phyloP scores from a whole-genome alignment of 345 rosid genomes.

The Eucalyptus cloeziana region DNA sequence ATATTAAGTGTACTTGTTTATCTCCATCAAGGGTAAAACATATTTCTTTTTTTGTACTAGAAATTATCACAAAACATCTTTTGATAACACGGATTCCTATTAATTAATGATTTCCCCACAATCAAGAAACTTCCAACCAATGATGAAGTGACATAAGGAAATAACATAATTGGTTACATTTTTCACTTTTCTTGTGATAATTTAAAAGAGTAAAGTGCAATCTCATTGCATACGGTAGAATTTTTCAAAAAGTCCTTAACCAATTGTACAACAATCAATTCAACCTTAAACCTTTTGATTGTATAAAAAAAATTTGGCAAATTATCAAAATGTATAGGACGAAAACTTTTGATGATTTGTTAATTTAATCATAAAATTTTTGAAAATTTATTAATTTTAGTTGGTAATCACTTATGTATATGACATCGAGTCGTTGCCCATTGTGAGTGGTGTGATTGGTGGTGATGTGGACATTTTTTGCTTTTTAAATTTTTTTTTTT shows the following conservation, averaged over 20 bases:
- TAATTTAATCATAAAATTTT: too few species aligned
- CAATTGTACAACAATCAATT: fast-evolving
- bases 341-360: fast-evolving
- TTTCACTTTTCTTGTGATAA: not conserved
- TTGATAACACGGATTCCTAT: not conserved
- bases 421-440: fast-evolving
- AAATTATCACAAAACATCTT: not conserved
- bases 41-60: not conserved
- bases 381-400: too few species aligned
- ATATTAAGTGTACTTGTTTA: not conserved
- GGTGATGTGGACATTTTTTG: fast-evolving
- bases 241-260: not conserved
- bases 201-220: not conserved
- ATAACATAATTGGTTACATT: not conserved
- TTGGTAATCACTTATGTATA: fast-evolving
- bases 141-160: not conserved
- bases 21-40: not conserved
- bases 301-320: too few species aligned
- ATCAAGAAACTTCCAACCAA: not conserved
- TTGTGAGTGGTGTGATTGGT: fast-evolving
- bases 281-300: fast-evolving
- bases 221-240: not conserved
- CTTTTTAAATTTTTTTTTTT: too few species aligned
- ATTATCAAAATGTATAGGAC: too few species aligned
- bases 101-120: not conserved